Conservation (phyloP, 176 grass and related monocot species). For the Paspalum vaginatum region DNA sequence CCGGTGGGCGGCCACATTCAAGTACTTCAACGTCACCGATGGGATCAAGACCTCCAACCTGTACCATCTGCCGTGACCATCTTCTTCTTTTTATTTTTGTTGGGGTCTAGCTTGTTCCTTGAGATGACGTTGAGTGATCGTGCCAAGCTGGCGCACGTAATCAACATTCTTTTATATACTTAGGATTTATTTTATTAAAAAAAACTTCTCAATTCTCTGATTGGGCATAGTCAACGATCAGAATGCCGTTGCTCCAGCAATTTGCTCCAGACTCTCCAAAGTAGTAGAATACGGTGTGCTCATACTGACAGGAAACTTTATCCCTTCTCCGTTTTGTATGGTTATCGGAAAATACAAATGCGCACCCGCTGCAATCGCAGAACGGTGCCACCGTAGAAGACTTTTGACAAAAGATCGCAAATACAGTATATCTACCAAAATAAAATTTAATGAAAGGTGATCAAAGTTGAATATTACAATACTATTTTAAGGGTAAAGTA, state of each 20-base stretch:
- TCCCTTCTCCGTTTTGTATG: too few species aligned
- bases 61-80: conserved; percentile 47
- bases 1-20: conserved; percentile 61
- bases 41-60: conserved; percentile 33
- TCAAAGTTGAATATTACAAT: too few species aligned
- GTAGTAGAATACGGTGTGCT: neutral
- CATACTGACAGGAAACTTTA: too few species aligned
- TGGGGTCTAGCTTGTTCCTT: neutral
- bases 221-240: conserved; percentile 7
- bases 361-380: too few species aligned
- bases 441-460: too few species aligned
- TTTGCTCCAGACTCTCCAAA: neutral
- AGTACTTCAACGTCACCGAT: conserved; percentile 72
- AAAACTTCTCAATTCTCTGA: neutral
- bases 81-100: neutral
- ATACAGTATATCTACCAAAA: too few species aligned
- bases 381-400: too few species aligned
- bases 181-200: neutral
- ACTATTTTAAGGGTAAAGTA: too few species aligned
- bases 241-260: neutral
- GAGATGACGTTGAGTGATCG: conserved; percentile 1
- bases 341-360: too few species aligned
- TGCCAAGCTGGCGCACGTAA: conserved; percentile 3
- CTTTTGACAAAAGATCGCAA: too few species aligned
- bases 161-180: conserved; percentile 29